Conservation (phyloP, 257 asterid species). For the Nicotiana attenuata region DNA sequence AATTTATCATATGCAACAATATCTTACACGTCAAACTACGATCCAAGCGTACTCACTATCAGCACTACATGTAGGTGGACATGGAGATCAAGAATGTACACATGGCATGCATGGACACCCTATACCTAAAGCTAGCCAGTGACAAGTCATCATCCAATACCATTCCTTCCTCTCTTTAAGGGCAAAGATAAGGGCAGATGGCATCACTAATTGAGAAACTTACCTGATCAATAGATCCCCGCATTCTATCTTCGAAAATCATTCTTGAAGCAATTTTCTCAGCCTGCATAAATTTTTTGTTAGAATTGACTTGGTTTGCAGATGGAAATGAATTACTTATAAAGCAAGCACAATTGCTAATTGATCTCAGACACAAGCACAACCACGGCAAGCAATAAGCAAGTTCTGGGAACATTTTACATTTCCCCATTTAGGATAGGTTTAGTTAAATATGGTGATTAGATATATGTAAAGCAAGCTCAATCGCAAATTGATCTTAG, state of each 20-base stretch:
- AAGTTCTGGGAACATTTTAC: neutral
- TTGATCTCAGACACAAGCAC: neutral
- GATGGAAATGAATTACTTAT: neutral
- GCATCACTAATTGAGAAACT: neutral
- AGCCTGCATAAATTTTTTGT: slow-evolving; percentile 49
- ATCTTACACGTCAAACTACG: neutral
- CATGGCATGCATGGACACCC: neutral
- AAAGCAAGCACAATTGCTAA: neutral
- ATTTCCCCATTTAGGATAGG: neutral
- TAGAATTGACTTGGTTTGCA: neutral
- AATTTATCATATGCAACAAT: neutral
- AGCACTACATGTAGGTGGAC: neutral
- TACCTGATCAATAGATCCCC: slow-evolving; percentile 98
- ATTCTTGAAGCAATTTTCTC: slow-evolving; percentile 97
- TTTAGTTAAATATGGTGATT: neutral
- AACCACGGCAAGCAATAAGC: neutral
- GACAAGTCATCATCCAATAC: neutral
- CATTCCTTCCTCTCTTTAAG: neutral
- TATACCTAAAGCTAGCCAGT: neutral
- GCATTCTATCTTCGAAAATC: slow-evolving; percentile 96
- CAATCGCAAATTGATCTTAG: neutral
- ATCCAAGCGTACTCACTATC: neutral
- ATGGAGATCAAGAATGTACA: neutral
- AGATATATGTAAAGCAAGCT: neutral
- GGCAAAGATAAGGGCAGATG: neutral